phyloP scores from a whole-genome alignment of 2,329 filamentous ascomycete species.

The Aschersonia sp. region DNA sequence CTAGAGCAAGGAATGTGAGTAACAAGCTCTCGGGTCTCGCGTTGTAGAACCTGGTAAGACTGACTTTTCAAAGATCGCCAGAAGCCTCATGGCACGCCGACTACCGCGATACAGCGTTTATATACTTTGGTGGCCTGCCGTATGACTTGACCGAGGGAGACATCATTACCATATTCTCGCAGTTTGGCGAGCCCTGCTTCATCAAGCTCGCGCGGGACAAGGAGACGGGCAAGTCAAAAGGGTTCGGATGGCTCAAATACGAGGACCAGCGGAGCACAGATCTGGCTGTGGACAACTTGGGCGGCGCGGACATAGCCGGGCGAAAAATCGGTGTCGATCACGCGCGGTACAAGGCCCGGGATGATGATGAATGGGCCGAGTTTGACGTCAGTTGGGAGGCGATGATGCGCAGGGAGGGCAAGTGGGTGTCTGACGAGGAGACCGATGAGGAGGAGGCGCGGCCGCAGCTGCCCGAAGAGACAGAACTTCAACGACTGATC shows the following conservation, averaged over 20 bases:
- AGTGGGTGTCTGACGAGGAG: constrained; percentile 27
- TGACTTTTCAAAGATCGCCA: constrained; percentile 42
- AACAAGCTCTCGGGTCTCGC: neutral
- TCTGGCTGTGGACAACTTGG: constrained; percentile 88
- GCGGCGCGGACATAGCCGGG: constrained; percentile 70
- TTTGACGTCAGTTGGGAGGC: constrained; percentile 44
- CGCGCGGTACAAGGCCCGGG: constrained; percentile 75
- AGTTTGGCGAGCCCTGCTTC: constrained; percentile 89
- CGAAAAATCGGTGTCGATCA: constrained; percentile 80
- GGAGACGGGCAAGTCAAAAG: constrained; percentile 87
- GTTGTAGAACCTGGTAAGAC: too few relatives aligned
- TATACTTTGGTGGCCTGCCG: constrained; percentile 90
- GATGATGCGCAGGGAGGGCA: constrained; percentile 37
- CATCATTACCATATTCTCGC: constrained; percentile 89
- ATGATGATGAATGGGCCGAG: constrained; percentile 56
- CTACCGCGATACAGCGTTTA: constrained; percentile 91
- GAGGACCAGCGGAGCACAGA: constrained; percentile 95
- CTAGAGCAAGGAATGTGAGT: constrained; percentile 74
- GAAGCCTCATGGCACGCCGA: constrained; percentile 94
- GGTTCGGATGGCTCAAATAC: constrained; percentile 95
- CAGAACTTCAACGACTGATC: constrained; percentile 61
- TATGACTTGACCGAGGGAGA: constrained; percentile 93
- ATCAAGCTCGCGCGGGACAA: constrained; percentile 88
- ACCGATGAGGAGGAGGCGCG: constrained; percentile 34
- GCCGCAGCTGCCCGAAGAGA: constrained; percentile 65